phyloP scores from a whole-genome alignment of 495 filamentous ascomycete species.

The Cladorrhinum samala region DNA sequence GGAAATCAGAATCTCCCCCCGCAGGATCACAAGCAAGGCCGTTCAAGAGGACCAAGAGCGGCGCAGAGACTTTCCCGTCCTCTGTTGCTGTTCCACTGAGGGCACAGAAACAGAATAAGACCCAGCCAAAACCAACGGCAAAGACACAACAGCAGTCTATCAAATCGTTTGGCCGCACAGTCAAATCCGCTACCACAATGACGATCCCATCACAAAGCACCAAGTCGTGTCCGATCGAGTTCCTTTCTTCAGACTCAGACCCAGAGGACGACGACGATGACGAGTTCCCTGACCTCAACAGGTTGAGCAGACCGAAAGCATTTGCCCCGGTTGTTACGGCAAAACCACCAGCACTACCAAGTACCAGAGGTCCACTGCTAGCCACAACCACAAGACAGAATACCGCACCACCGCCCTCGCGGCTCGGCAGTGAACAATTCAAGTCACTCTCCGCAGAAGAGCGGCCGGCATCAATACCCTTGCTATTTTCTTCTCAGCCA shows the following conservation, averaged over 20 bases:
- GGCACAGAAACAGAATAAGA: conserved; percentile 2
- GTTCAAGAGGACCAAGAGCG: conserved; percentile 24
- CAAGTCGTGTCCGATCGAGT: background rate
- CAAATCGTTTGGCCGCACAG: conserved; percentile 10
- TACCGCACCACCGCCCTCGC: background rate
- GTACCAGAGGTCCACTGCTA: no score
- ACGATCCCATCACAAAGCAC: background rate
- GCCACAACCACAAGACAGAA: background rate
- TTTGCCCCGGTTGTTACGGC: background rate
- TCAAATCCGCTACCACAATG: background rate
- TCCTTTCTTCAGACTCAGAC: conserved; percentile 1
- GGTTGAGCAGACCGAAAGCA: background rate
- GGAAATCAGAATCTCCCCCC: background rate
- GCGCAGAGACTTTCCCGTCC: conserved; percentile 1
- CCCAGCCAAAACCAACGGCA: background rate
- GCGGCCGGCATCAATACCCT: background rate
- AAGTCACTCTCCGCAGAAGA: background rate
- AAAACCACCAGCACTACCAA: no score
- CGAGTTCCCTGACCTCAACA: conserved; percentile 1
- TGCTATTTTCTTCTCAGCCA: background rate
- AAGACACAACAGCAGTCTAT: conserved; percentile 12
- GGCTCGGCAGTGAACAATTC: background rate
- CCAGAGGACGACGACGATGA: conserved; percentile 13
- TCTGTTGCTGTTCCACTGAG: background rate
- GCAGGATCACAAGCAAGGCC: conserved; percentile 8